phyloP scores from a whole-genome alignment of 306 rosid genomes.

The Crataegus laevigata region DNA sequence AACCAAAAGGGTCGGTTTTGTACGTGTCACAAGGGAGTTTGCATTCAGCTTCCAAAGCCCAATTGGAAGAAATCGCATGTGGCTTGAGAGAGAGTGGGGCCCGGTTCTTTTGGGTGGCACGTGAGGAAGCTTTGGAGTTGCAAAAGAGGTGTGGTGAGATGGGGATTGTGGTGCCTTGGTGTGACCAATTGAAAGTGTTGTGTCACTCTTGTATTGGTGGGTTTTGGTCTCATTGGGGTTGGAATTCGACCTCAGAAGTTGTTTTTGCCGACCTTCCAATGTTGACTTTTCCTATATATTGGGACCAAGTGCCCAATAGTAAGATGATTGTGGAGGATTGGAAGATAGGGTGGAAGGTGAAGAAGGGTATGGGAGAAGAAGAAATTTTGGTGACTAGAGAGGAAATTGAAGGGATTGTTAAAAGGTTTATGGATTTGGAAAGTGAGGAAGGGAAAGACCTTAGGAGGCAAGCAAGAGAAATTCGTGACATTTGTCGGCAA shows the following conservation, averaged over 20 bases:
- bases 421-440: conserved; percentile 30
- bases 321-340: conserved; percentile 7
- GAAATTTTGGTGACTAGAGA: conserved; percentile 17
- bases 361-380: neutral
- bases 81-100: conserved; percentile 26
- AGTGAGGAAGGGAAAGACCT: conserved; percentile 19
- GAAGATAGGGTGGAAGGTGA: conserved; percentile 10
- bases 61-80: conserved; percentile 38
- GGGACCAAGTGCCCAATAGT: conserved; percentile 15
- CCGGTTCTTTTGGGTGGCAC: conserved; percentile 44
- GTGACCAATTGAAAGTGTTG: conserved; percentile 18
- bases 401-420: conserved; percentile 23
- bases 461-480: conserved; percentile 21
- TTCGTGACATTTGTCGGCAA: neutral
- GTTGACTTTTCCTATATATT: conserved; percentile 14
- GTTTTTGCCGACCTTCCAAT: conserved; percentile 7
- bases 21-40: conserved; percentile 52
- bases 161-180: conserved; percentile 23
- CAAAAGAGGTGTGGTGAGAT: conserved; percentile 12
- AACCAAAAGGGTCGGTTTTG: conserved; percentile 36
- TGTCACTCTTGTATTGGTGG: conserved; percentile 17
- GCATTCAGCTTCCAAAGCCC: conserved; percentile 33
- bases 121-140: conserved; percentile 29
- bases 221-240: conserved; percentile 21
- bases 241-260: conserved; percentile 14